These are phyloP conservation scores for Pleodorina starrii DNA, from an alignment of 139 green algal species.

Conservation along the genomic window DNA sequence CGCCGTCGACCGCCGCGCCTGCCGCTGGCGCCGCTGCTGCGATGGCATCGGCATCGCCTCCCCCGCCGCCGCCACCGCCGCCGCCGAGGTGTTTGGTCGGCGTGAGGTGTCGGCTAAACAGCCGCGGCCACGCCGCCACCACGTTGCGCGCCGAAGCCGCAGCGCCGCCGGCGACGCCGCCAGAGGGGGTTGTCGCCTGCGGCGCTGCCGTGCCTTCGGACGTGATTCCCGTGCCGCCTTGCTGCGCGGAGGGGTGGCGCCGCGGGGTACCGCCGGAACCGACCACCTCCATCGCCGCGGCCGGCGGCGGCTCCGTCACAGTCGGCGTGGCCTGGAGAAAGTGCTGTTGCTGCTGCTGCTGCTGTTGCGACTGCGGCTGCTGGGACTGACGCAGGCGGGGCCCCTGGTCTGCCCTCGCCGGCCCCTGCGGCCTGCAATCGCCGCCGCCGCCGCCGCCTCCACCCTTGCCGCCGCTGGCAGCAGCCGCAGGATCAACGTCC, in stretches of 20 bases:
- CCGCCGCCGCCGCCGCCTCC: neutral
- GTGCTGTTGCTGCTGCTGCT: neutral
- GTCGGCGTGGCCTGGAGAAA: neutral
- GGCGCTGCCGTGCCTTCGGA: neutral
- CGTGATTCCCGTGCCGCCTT: neutral
- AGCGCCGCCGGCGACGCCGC: neutral
- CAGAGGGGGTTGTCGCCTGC: neutral
- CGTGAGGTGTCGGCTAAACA: constrained; percentile 29
- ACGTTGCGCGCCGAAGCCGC: neutral
- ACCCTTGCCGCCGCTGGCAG: neutral
- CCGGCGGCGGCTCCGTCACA: neutral
- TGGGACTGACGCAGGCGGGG: neutral
- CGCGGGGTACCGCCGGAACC: neutral
- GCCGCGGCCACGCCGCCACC: neutral
- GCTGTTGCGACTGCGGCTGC: neutral
- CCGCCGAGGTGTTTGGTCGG: neutral
- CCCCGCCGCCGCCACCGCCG: neutral
- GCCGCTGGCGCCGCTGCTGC: too few species aligned
- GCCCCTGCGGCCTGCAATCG: neutral
- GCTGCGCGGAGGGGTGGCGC: neutral
- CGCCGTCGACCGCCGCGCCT: neutral
- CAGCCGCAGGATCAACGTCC: neutral
- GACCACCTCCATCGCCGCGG: neutral
- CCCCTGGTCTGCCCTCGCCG: neutral
- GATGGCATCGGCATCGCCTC: too few species aligned